Evolutionary conservation across 352 stramenopile genomes (phyloP).

Genomic region (Thraustochytrium striatum): DNA sequence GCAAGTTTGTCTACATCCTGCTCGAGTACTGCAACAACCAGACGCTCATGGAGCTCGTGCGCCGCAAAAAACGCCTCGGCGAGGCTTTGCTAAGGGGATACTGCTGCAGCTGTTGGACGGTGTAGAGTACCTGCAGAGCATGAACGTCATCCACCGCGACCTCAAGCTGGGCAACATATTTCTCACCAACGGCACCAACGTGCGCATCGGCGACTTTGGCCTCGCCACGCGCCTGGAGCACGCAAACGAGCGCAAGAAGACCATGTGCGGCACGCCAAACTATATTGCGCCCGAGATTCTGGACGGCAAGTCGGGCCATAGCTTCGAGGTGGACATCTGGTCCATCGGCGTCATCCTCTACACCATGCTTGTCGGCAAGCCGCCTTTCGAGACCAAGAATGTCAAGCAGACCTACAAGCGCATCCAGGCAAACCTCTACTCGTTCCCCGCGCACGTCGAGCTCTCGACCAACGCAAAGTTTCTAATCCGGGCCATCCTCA

Average conservation of each 20-base stretch:
- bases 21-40: slow-evolving; percentile 81
- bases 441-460: slow-evolving; percentile 79
- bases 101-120: slow-evolving; percentile 81
- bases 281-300: slow-evolving; percentile 90
- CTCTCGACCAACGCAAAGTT: slow-evolving; percentile 73
- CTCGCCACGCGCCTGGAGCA: slow-evolving; percentile 52
- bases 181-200: slow-evolving; percentile 65
- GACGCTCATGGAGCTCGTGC: slow-evolving; percentile 64
- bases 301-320: slow-evolving; percentile 73
- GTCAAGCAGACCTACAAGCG: slow-evolving; percentile 80
- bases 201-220: slow-evolving; percentile 57
- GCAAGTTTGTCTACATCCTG: slow-evolving; percentile 76
- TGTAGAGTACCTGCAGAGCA: slow-evolving; percentile 87
- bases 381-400: slow-evolving; percentile 90
- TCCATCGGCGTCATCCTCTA: slow-evolving; percentile 89
- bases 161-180: slow-evolving; percentile 66
- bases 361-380: slow-evolving; percentile 86
- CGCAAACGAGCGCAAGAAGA: slow-evolving; percentile 75
- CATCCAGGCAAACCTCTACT: slow-evolving; percentile 92
- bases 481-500: slow-evolving; percentile 69
- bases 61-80: slow-evolving; percentile 49
- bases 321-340: slow-evolving; percentile 87
- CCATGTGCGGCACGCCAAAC: slow-evolving; percentile 85
- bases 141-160: slow-evolving; percentile 85
- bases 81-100: slow-evolving; percentile 63